These are phyloP conservation scores for Talaromyces trachyspermus DNA, from an alignment of 495 filamentous ascomycete species.

Conservation along the genomic window DNA sequence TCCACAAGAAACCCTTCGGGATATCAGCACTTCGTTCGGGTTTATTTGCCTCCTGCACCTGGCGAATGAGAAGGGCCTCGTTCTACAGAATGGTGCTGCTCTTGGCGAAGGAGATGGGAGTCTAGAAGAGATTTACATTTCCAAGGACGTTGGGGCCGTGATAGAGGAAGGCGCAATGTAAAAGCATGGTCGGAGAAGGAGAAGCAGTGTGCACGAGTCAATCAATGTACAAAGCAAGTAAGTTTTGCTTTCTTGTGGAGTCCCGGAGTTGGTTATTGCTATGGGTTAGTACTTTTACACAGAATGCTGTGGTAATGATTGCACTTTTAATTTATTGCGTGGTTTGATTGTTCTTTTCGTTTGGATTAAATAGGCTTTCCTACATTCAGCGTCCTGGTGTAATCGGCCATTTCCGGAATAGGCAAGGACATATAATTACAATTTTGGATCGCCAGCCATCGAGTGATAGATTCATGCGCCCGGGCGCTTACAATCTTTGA, in stretches of 20 bases:
- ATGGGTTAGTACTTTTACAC: no score
- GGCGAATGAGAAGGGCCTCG: conserved; percentile 93
- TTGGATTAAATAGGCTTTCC: no score
- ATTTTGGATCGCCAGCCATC: no score
- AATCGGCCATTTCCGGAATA: no score
- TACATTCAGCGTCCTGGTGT: no score
- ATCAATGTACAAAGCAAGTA: conserved; percentile 3
- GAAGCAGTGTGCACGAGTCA: no score
- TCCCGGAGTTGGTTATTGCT: neutral
- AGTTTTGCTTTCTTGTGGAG: conserved; percentile 1
- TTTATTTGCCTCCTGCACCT: conserved; percentile 96
- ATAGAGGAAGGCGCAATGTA: conserved; percentile 33
- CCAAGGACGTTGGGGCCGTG: conserved; percentile 31
- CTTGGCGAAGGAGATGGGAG: conserved; percentile 20
- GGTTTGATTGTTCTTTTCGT: no score
- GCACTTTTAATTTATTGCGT: no score
- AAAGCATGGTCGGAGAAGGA: conserved; percentile 5
- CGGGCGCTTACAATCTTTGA: no score
- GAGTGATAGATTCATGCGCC: no score
- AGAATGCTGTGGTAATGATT: no score
- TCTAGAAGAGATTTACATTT: conserved; percentile 40
- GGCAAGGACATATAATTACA: no score
- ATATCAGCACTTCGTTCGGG: conserved; percentile 95
- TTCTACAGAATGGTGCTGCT: conserved; percentile 45
- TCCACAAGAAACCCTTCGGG: conserved; percentile 70